Evolutionary conservation across 768 basidiomycete species (phyloP), one percentile per base, ranked within the genome.

Genomic region (Russula dissimulans): DNA sequence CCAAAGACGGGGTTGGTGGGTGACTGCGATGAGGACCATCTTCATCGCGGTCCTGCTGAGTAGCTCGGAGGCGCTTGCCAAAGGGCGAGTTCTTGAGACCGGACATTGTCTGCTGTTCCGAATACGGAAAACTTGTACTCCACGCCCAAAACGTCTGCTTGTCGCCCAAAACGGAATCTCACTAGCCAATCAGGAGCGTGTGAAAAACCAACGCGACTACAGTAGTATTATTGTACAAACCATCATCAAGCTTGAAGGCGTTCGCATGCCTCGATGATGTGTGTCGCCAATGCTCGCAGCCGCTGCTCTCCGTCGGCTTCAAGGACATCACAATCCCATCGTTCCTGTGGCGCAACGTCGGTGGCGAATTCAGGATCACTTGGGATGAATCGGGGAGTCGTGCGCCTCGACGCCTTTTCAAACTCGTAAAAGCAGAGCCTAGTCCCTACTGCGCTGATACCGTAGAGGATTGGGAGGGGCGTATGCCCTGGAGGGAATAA

Each of bases 81-180:
- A 89, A 91, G 1, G 86, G 86, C 68, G 89, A 89, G 73, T 90
- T 89, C 77, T 87, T 88, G 73, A 90, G 79, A 57, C 82, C 81
- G 59, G 87, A 84, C 87, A 89, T 89, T 60, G 59, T 42, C 34
- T 41, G 26, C 36, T 41, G 48, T 38, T 49, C 12, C 45, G 43
- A 36, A 44, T 56, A 46, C 62, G 59, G 57, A 53, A 54, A 43
- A 29, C 34, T 63, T 56, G 47, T 63, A n/a, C n/a, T n/a, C n/a
- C n/a, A n/a, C n/a, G n/a, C n/a, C n/a, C n/a, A n/a, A n/a, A n/a
- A n/a, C n/a, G n/a, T n/a, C n/a, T n/a, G n/a, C n/a, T n/a, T n/a
- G n/a, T n/a, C n/a, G n/a, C n/a, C n/a, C n/a, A n/a, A n/a, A n/a
- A n/a, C n/a, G n/a, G n/a, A n/a, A n/a, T n/a, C n/a, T n/a, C n/a